Conservation (phyloP, 2,329 filamentous ascomycete genomes). For the Talaromyces amestolkiae region DNA sequence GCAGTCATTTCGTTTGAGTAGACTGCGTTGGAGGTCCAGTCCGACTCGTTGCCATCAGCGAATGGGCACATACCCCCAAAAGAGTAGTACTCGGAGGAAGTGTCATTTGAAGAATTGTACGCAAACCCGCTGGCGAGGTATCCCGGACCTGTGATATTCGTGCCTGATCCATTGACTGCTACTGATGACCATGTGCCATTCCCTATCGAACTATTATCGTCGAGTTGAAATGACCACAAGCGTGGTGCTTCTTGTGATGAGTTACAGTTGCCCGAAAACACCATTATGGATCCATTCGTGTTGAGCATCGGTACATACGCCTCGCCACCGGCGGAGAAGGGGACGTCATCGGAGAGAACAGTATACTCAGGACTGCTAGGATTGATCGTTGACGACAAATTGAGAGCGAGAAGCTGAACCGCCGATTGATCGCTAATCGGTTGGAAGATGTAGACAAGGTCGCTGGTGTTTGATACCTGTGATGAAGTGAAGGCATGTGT, state of each 20-base stretch:
- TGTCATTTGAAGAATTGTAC: conserved; percentile 60
- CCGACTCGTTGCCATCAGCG: conserved; percentile 40
- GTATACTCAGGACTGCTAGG: conserved; percentile 43
- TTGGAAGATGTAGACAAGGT: conserved; percentile 67
- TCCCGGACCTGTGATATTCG: conserved; percentile 48
- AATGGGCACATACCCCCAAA: conserved; percentile 89
- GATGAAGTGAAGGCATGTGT: conserved; percentile 64
- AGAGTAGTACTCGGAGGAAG: conserved; percentile 57
- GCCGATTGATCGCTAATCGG: conserved; percentile 48
- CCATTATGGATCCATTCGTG: conserved; percentile 65
- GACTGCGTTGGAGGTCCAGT: conserved; percentile 67
- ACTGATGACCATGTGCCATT: conserved; percentile 58
- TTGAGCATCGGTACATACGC: conserved; percentile 70
- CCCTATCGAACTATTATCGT: conserved; percentile 40
- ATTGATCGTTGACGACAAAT: conserved; percentile 59
- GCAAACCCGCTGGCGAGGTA: conserved; percentile 61
- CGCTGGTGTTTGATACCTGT: conserved; percentile 49
- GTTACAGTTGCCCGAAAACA: conserved; percentile 72
- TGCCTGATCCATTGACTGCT: conserved; percentile 29
- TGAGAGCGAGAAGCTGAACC: conserved; percentile 61
- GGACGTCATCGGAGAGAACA: conserved; percentile 28
- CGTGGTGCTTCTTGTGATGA: conserved; percentile 48
- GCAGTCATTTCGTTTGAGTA: conserved; percentile 82
- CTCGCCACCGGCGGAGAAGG: conserved; percentile 51
- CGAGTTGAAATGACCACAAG: conserved; percentile 68